Conservation (phyloP, 352 stramenopile species). For the Thraustotheca clavata region DNA sequence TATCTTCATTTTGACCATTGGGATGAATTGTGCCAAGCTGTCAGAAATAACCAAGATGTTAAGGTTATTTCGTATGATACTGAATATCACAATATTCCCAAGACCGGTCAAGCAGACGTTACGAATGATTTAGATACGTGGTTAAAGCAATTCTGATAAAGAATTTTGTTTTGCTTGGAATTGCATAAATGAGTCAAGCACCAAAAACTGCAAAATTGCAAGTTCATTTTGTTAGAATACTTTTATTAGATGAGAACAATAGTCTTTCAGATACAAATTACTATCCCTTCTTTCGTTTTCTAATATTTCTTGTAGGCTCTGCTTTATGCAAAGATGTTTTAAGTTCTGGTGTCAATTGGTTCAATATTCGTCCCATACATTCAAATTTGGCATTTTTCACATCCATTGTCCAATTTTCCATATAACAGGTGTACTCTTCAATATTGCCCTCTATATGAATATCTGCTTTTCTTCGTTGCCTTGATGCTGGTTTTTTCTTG, state of each 20-base stretch:
- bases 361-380: background rate
- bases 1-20: background rate
- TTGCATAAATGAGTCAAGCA: too few species aligned
- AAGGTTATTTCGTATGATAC: background rate
- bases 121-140: background rate
- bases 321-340: background rate
- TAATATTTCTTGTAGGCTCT: background rate
- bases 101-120: background rate
- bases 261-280: too few species aligned
- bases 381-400: background rate
- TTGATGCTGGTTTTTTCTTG: background rate
- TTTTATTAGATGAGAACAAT: too few species aligned
- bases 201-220: too few species aligned
- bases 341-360: background rate
- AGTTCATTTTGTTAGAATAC: too few species aligned
- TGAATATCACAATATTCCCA: slow-evolving; percentile 1
- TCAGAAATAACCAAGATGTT: background rate
- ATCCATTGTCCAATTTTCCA: slow-evolving; percentile 1
- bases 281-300: too few species aligned
- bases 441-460: background rate
- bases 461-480: background rate
- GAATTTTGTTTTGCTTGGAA: too few species aligned
- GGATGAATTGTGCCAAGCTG: background rate
- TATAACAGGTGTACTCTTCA: slow-evolving; percentile 17
- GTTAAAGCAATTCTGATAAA: too few species aligned